These are phyloP conservation scores for Aspergillus carbonarius DNA, from an alignment of 2,329 filamentous ascomycete species.

Conservation along the genomic window DNA sequence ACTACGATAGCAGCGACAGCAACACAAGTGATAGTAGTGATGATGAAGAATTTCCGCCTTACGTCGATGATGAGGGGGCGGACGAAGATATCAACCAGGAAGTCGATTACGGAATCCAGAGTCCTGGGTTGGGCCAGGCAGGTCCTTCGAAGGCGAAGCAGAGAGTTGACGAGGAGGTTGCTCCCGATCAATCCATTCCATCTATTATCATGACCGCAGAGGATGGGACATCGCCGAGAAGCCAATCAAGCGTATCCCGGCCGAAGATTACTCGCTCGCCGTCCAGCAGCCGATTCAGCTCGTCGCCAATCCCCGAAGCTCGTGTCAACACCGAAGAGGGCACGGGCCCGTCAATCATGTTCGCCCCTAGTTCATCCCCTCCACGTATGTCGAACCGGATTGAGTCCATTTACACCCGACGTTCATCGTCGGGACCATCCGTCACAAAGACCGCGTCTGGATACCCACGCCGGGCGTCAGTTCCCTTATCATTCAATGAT, in stretches of 20 bases:
- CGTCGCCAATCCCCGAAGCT: slow-evolving; percentile 69
- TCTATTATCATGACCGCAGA: slow-evolving; percentile 25
- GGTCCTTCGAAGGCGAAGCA: neutral
- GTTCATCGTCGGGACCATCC: slow-evolving; percentile 21
- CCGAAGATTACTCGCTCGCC: slow-evolving; percentile 31
- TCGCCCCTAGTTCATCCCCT: slow-evolving; percentile 53
- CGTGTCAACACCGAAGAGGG: slow-evolving; percentile 65
- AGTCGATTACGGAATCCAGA: neutral
- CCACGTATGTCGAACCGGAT: slow-evolving; percentile 28
- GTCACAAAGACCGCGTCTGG: slow-evolving; percentile 41
- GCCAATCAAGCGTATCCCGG: slow-evolving; percentile 18
- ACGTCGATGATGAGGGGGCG: slow-evolving; percentile 38
- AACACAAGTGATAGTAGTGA: slow-evolving; percentile 45
- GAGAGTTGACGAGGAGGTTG: neutral
- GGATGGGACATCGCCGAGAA: slow-evolving; percentile 25
- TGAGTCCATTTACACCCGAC: slow-evolving; percentile 41
- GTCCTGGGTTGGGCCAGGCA: neutral
- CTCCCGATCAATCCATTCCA: slow-evolving; percentile 19
- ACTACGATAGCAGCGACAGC: slow-evolving; percentile 48
- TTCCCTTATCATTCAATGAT: slow-evolving; percentile 81
- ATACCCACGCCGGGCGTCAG: slow-evolving; percentile 58
- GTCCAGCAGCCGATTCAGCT: slow-evolving; percentile 59
- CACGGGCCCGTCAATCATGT: slow-evolving; percentile 71
- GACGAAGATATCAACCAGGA: slow-evolving; percentile 22
- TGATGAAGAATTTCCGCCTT: slow-evolving; percentile 44